Evolutionary conservation across 2,329 filamentous ascomycete species (phyloP).

Genomic region (Colletotrichum endophyticum): DNA sequence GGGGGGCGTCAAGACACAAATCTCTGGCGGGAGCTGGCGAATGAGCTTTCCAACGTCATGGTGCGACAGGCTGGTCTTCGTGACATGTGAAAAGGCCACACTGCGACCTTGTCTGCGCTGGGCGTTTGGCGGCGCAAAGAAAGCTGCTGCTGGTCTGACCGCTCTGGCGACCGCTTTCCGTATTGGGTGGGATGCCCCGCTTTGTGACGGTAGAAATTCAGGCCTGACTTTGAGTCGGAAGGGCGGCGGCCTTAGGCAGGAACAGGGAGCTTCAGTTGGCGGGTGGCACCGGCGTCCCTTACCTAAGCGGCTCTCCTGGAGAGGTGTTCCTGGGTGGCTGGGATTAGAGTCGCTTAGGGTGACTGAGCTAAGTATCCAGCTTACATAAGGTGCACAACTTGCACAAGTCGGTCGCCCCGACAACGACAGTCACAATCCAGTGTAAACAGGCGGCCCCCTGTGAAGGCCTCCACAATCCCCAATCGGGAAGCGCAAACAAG

Average conservation of each 20-base stretch:
- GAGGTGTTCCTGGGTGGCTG: neutral
- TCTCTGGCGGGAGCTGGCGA: conserved; percentile 4
- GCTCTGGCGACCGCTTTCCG: neutral
- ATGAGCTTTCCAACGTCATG: conserved; percentile 20
- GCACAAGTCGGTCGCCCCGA: neutral
- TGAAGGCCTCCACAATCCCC: conserved; percentile 5
- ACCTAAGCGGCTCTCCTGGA: neutral
- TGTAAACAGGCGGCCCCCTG: conserved; percentile 5
- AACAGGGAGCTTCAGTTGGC: neutral
- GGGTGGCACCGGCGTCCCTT: neutral
- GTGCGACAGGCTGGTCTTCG: neutral
- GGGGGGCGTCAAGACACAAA: conserved; percentile 11
- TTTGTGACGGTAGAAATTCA: neutral
- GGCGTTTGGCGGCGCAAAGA: neutral
- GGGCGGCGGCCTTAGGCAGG: neutral
- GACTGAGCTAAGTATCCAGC: accelerated
- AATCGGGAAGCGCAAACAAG: conserved; percentile 23
- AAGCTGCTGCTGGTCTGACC: neutral
- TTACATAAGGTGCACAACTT: neutral
- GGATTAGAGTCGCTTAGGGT: neutral
- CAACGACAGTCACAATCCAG: conserved; percentile 2
- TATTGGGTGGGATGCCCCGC: accelerated
- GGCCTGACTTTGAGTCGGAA: neutral
- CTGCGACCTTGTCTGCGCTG: neutral
- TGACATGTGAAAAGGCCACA: conserved; percentile 19